phyloP scores from a whole-genome alignment of 208 protist species.

The Trypanosoma melophagium region DNA sequence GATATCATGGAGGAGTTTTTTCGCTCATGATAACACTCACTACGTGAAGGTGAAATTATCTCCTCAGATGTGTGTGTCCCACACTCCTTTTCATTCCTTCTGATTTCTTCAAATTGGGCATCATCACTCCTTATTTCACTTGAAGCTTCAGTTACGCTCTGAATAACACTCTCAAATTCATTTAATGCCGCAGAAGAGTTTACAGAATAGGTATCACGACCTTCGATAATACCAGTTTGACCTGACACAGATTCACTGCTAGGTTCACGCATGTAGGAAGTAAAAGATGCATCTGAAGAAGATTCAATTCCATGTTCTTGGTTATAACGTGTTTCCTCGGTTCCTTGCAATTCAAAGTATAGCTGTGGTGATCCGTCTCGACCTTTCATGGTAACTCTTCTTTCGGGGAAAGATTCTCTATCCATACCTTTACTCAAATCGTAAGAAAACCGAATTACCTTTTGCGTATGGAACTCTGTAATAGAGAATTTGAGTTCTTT shows the following conservation, averaged over 20 bases:
- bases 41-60: not conserved
- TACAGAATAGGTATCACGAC: not conserved
- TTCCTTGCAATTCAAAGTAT: conserved; percentile 14
- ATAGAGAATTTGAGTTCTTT: conserved; percentile 24
- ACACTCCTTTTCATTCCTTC: not conserved
- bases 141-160: conserved; percentile 5
- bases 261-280: conserved; percentile 11
- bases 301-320: conserved; percentile 3
- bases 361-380: not conserved
- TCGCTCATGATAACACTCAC: not conserved
- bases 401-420: conserved; percentile 16
- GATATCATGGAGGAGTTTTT: not conserved
- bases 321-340: conserved; percentile 7
- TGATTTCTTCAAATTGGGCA: not conserved
- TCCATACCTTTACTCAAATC: conserved; percentile 21
- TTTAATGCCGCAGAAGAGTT: not conserved
- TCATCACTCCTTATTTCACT: not conserved
- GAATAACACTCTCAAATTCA: conserved; percentile 22
- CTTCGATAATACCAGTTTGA: not conserved
- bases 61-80: not conserved
- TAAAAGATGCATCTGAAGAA: not conserved
- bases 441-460: conserved; percentile 5
- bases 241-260: not conserved
- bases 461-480: not conserved
- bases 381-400: conserved; percentile 13